Percentiles rank a stretch among this genome's conserved stretches.
Conservation (phyloP, 768 basidiomycete species). For the Naganishia randhawae region DNA sequence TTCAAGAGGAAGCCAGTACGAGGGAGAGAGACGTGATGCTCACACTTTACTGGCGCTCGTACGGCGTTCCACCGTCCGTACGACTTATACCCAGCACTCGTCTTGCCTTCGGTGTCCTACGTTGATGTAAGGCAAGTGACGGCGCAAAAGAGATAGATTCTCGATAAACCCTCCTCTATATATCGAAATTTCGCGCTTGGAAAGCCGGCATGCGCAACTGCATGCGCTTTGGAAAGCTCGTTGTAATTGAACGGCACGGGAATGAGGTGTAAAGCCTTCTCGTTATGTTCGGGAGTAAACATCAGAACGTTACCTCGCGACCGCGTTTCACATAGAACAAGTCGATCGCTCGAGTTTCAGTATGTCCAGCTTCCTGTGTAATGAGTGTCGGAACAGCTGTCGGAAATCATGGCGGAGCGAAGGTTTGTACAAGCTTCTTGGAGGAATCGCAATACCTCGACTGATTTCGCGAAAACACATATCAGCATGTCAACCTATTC, state of each 20-base stretch:
- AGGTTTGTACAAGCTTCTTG: too few relatives aligned
- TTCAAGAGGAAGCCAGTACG: not conserved
- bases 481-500: conserved; percentile 1
- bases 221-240: not conserved
- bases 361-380: not conserved
- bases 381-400: too few relatives aligned
- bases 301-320: not conserved
- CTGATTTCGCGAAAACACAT: too few relatives aligned
- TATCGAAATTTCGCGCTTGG: conserved; percentile 24
- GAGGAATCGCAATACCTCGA: too few relatives aligned
- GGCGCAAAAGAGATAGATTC: not conserved
- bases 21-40: not conserved
- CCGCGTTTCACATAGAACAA: conserved; percentile 4
- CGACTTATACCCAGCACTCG: too few relatives aligned
- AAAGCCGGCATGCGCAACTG: too few relatives aligned
- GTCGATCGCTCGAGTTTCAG: not conserved
- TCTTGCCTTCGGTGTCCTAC: too few relatives aligned
- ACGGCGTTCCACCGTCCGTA: not conserved
- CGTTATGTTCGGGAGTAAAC: not conserved
- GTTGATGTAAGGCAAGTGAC: not conserved
- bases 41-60: not conserved
- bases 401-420: too few relatives aligned
- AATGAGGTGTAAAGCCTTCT: conserved; percentile 1
- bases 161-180: conserved; percentile 5
- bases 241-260: not conserved